Conservation (phyloP, 805 yeast genomes). For the Yarrowia sp. region DNA sequence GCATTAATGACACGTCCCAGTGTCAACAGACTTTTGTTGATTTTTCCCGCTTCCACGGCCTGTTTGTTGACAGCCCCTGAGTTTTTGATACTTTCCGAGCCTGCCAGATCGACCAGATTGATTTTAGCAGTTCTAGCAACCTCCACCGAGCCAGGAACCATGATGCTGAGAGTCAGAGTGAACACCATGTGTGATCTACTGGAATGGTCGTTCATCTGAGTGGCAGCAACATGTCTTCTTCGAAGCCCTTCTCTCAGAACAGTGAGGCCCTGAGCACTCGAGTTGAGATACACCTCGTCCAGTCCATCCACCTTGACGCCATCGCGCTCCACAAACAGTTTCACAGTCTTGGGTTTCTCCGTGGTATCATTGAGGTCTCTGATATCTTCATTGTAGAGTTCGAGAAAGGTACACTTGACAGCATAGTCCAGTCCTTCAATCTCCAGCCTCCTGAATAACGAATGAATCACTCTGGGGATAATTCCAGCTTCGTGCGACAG, state of each 20-base stretch:
- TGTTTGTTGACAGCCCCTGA: conserved; percentile 88
- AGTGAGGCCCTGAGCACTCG: conserved; percentile 60
- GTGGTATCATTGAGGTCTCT: conserved; percentile 60
- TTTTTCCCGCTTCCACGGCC: conserved; percentile 93
- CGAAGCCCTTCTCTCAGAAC: conserved; percentile 63
- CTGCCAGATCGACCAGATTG: conserved; percentile 92
- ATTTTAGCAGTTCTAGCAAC: conserved; percentile 60
- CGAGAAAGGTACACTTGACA: conserved; percentile 81
- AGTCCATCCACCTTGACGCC: conserved; percentile 63
- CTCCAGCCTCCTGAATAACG: conserved; percentile 60
- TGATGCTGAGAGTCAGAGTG: conserved; percentile 66
- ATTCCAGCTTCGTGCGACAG: conserved; percentile 59
- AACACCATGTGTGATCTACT: conserved; percentile 84
- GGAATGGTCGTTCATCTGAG: conserved; percentile 76
- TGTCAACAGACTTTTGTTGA: conserved; percentile 85
- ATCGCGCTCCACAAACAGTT: conserved; percentile 62
- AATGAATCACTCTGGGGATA: conserved; percentile 64
- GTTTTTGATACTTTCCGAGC: conserved; percentile 85
- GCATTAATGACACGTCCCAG: conserved; percentile 88
- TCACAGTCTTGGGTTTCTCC: conserved; percentile 55
- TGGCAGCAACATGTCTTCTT: conserved; percentile 75
- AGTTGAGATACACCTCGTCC: conserved; percentile 60
- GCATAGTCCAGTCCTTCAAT: conserved; percentile 58
- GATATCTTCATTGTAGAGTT: conserved; percentile 85
- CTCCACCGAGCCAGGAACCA: conserved; percentile 61